Evolutionary conservation across 2,329 filamentous ascomycete genomes (phyloP), one percentile per base, ranked within the genome.

Genomic region (Venturiaceae sp.): DNA sequence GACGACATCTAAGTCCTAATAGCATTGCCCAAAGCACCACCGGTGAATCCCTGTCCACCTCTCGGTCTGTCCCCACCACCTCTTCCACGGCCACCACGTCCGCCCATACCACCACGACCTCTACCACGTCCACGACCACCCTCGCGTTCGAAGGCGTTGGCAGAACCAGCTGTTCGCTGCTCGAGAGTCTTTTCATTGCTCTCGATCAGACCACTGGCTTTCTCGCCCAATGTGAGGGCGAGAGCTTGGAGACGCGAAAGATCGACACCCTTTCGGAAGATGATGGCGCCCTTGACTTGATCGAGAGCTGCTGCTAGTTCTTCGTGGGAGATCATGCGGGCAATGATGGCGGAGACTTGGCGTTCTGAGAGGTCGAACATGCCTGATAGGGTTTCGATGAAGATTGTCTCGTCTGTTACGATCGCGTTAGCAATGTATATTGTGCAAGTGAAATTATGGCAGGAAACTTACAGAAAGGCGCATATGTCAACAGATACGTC

Each of bases 251-350:
- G 84, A 66, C 95, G 86, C 69, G 90, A 96, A 64, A 99, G 84
- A 81, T 99, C 95, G 63, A 99, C 94, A 60, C 94, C 95, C 85
- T 99, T 97, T 75, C 94, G 88, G 89, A 99, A 99, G 77, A 97
- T 94, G 75, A 99, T 90, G 55, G 90, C 95, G 65, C 88, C 86
- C 68, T 95, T 96, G 76, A 99, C 92, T 77, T 99, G 94, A 79
- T 99, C 95, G 30, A 99, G 84, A 37, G 94, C 95, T 46, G 94
- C 94, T 9, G 89, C 90, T 54, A 99, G 86, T 75, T 99, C 94
- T 76, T 99, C 94, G 79, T 99, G 94, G 68, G 91, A 95, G 74
- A 99, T 97, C 94, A 99, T 99, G 80, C 95, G 95, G 82, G 90
- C 95, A 69, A 99, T 85, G 58, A 99, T 86, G 36, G 94, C 91